Evolutionary conservation across 345 rosid species (phyloP).

Genomic region (Toxicodendron radicans): DNA sequence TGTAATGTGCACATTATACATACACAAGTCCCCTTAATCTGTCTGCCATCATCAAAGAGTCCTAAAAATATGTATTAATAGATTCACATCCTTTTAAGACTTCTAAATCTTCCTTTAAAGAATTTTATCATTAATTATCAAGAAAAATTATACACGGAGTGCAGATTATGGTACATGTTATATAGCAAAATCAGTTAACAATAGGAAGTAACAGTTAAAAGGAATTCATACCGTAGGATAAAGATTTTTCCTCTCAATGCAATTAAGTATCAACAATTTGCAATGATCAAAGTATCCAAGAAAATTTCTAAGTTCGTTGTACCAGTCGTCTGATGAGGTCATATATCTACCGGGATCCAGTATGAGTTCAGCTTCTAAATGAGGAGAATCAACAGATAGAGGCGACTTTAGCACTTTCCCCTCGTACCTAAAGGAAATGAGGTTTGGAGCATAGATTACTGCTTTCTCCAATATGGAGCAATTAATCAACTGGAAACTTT

Average conservation of each 20-base stretch:
- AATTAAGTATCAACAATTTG: not conserved
- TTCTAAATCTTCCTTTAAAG: no score
- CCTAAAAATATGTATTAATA: no score
- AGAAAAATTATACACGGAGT: no score
- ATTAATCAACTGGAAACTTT: not conserved
- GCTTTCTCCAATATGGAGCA: not conserved
- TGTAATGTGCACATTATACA: no score
- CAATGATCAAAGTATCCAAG: slow-evolving; percentile 19
- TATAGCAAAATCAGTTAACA: no score
- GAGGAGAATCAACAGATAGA: not conserved
- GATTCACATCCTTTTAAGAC: no score
- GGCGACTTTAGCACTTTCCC: not conserved
- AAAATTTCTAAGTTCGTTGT: not conserved
- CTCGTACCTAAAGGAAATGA: not conserved
- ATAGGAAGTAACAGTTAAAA: no score
- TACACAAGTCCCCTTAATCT: no score
- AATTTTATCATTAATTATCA: no score
- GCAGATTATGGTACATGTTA: no score
- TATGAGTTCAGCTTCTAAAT: not conserved
- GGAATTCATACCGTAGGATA: no score
- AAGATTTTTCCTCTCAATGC: not conserved
- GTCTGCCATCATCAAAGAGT: no score
- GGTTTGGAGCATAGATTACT: not conserved
- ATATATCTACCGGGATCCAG: not conserved
- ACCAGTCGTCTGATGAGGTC: not conserved